These are phyloP conservation scores for Dictyostelium citrinum DNA, from an alignment of 78 protist species.

Conservation along the genomic window DNA sequence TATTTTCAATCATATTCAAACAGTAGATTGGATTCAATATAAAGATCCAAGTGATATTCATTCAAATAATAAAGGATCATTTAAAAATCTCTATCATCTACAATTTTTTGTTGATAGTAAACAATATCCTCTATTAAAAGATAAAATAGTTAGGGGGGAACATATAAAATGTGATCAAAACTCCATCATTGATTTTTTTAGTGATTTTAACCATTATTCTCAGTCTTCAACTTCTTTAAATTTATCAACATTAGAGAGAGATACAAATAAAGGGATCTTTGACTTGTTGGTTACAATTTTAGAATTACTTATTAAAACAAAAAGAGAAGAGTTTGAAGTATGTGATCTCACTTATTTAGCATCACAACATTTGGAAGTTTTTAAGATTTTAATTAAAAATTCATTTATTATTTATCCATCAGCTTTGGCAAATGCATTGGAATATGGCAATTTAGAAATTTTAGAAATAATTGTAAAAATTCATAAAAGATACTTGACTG, in stretches of 20 bases:
- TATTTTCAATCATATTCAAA: not conserved
- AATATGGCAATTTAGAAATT: not conserved
- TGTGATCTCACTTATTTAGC: not conserved
- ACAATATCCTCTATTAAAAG: not conserved
- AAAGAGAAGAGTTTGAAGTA: not conserved
- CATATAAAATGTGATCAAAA: not conserved
- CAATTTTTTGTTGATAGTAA: not conserved
- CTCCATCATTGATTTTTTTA: not conserved
- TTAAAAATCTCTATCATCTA: not conserved
- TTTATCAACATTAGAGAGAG: not conserved
- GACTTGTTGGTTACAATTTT: not conserved
- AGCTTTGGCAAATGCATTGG: not conserved
- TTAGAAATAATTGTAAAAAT: not conserved
- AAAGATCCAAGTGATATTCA: not conserved
- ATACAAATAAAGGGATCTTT: not conserved
- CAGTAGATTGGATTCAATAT: not conserved
- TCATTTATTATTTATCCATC: not conserved
- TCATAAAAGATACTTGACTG: not conserved
- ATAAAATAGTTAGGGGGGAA: not conserved
- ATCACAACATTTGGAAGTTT: not conserved
- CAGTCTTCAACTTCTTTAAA: not conserved
- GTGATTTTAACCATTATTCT: not conserved
- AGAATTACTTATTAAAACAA: not conserved
- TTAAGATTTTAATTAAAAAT: not conserved
- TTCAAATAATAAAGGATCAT: not conserved